Evolutionary conservation across 805 yeast genomes (phyloP).

Genomic region (Suhomyces sp.): DNA sequence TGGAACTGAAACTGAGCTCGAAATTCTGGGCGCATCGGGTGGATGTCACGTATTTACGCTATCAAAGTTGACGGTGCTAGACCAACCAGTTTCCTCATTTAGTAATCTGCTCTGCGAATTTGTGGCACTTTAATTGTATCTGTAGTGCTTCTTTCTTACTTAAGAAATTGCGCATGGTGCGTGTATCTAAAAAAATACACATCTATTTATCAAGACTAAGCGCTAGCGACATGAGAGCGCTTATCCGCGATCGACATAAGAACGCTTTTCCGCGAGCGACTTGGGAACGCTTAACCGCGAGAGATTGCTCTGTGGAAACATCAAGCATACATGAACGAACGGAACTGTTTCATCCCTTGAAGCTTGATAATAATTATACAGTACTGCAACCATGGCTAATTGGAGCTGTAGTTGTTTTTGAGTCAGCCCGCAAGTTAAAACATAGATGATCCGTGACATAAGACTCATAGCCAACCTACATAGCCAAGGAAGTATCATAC

Average conservation of each 20-base stretch:
- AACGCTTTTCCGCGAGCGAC: too few relatives aligned
- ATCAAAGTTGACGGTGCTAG: not conserved
- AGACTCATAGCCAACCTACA: too few relatives aligned
- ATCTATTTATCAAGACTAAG: not conserved
- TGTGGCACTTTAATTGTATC: not conserved
- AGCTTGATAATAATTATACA: not conserved
- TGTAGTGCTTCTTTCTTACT: not conserved
- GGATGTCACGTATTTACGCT: not conserved
- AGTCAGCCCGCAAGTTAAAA: not conserved
- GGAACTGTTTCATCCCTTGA: not conserved
- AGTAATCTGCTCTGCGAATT: not conserved
- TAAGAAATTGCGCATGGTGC: conserved; percentile 5
- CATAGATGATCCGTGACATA: not conserved
- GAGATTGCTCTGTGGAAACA: not conserved
- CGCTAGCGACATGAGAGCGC: not conserved
- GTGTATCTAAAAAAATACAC: not conserved
- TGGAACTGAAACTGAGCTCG: not conserved
- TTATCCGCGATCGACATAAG: too few relatives aligned
- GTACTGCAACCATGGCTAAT: not conserved
- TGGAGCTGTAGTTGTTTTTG: not conserved
- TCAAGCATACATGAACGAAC: not conserved
- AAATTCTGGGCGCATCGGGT: not conserved
- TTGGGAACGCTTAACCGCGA: not conserved
- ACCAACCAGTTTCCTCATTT: not conserved
- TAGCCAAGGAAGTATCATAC: not conserved